Conservation (phyloP, 2,329 filamentous ascomycete species). For the Cyclaneusma minus region DNA sequence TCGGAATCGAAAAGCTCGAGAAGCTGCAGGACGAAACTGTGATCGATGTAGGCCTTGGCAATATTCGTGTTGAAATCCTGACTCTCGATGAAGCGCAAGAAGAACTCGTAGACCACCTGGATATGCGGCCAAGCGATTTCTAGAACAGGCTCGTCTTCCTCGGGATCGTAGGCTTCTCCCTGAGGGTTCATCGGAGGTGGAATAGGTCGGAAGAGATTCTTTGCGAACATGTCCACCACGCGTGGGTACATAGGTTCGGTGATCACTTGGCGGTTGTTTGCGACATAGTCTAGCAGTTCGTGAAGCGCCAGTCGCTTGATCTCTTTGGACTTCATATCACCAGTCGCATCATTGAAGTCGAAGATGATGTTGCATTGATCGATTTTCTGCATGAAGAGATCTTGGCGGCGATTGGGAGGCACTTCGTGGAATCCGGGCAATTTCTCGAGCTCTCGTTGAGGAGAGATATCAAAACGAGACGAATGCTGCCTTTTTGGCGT, state of each 20-base stretch:
- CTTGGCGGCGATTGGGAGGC: conserved; percentile 81
- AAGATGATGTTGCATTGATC: conserved; percentile 99
- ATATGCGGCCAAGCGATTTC: conserved; percentile 99
- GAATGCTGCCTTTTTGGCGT: conserved; percentile 96
- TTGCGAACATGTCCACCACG: conserved; percentile 98
- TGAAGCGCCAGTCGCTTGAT: conserved; percentile 95
- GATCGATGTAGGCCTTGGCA: conserved; percentile 96
- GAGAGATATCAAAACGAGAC: conserved; percentile 93
- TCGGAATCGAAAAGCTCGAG: conserved; percentile 98
- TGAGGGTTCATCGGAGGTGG: conserved; percentile 95
- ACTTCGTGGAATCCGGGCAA: conserved; percentile 96
- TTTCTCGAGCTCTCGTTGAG: conserved; percentile 92
- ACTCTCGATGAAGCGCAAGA: conserved; percentile 95
- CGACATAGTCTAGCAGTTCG: conserved; percentile 92
- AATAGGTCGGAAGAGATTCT: conserved; percentile 94
- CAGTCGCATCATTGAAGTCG: conserved; percentile 96
- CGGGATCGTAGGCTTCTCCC: conserved; percentile 94
- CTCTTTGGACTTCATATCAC: conserved; percentile 99
- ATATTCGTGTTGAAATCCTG: conserved; percentile 99
- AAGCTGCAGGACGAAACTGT: conserved; percentile 89
- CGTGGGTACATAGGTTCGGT: conserved; percentile 98
- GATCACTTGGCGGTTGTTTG: conserved; percentile 96
- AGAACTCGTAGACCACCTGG: conserved; percentile 98
- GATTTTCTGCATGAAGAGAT: conserved; percentile 99
- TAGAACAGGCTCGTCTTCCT: conserved; percentile 94